Evolutionary conservation across 2,329 filamentous ascomycete genomes (phyloP).

Genomic region (Sporothrix humicola): DNA sequence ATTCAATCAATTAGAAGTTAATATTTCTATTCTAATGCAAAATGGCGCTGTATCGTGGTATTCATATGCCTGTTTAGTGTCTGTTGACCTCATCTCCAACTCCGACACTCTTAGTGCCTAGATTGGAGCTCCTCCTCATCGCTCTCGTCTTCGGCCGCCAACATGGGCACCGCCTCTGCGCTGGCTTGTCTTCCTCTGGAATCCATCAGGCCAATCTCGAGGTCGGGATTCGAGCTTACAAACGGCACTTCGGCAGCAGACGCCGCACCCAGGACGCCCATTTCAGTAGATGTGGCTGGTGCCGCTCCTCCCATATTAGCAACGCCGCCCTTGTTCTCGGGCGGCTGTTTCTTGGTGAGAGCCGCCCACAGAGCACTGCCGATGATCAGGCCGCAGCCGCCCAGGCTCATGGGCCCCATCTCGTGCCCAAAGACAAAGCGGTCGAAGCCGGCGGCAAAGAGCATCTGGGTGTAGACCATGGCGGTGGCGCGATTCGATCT

Average conservation of each 20-base stretch:
- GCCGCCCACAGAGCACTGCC: constrained; percentile 60
- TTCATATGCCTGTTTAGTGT: not conserved
- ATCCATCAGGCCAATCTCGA: constrained; percentile 43
- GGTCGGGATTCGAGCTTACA: constrained; percentile 40
- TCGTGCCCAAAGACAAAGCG: constrained; percentile 57
- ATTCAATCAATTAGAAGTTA: not conserved
- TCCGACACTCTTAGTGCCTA: not conserved
- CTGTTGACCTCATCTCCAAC: not conserved
- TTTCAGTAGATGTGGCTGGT: no score
- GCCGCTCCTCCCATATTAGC: no score
- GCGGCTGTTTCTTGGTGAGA: constrained; percentile 48
- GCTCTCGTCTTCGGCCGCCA: constrained; percentile 41
- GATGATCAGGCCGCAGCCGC: constrained; percentile 59
- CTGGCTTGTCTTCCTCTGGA: not conserved
- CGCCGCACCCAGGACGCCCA: constrained; percentile 38
- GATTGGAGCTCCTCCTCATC: constrained; percentile 34
- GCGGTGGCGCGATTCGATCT: constrained; percentile 64
- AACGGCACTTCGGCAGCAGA: constrained; percentile 27
- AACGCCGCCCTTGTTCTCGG: constrained; percentile 36
- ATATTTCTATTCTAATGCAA: not conserved
- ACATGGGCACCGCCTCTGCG: constrained; percentile 50
- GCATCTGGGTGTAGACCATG: constrained; percentile 65
- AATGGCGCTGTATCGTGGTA: not conserved
- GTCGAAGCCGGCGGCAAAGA: constrained; percentile 61
- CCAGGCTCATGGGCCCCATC: constrained; percentile 57